phyloP scores from a whole-genome alignment of 768 basidiomycete species.

The Galerina marginata region DNA sequence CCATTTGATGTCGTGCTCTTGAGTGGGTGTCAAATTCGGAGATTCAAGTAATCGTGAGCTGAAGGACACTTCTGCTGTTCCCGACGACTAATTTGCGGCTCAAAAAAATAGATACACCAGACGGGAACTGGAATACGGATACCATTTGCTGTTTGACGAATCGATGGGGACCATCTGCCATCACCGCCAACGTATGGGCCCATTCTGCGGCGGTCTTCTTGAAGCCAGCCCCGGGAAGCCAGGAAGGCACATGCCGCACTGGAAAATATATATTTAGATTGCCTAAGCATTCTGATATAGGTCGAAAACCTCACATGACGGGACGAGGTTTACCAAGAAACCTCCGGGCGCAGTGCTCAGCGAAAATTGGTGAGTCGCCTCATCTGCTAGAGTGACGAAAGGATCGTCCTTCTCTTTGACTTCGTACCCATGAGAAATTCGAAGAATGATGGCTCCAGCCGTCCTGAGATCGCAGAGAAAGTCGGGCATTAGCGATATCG shows the following conservation, averaged over 20 bases:
- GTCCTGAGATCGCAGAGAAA: conserved; percentile 33
- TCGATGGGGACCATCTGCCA: conserved; percentile 52
- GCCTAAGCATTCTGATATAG: background rate
- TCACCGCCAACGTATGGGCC: conserved; percentile 44
- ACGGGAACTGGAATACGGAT: conserved; percentile 7
- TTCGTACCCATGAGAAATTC: conserved; percentile 49
- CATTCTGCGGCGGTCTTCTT: conserved; percentile 51
- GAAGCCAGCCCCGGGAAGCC: conserved; percentile 65
- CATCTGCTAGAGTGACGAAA: conserved; percentile 44
- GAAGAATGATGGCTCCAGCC: conserved; percentile 49
- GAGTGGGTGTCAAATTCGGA: conserved; percentile 32
- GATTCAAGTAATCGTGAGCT: conserved; percentile 38
- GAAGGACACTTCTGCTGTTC: conserved; percentile 40
- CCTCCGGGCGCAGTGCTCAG: conserved; percentile 46
- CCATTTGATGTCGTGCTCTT: conserved; percentile 48
- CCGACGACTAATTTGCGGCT: conserved; percentile 25
- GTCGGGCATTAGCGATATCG: background rate
- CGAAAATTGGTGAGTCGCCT: conserved; percentile 44
- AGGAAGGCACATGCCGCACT: conserved; percentile 56
- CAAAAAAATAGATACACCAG: background rate
- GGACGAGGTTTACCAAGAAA: conserved; percentile 56
- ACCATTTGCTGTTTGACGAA: conserved; percentile 54
- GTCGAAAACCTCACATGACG: conserved; percentile 38
- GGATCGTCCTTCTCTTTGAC: conserved; percentile 45
- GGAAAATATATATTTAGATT: background rate